Percentiles rank a stretch among this genome's conserved stretches.
Evolutionary conservation across 2,329 filamentous ascomycete species (phyloP).

Genomic region (Fusarium gaditjirri): DNA sequence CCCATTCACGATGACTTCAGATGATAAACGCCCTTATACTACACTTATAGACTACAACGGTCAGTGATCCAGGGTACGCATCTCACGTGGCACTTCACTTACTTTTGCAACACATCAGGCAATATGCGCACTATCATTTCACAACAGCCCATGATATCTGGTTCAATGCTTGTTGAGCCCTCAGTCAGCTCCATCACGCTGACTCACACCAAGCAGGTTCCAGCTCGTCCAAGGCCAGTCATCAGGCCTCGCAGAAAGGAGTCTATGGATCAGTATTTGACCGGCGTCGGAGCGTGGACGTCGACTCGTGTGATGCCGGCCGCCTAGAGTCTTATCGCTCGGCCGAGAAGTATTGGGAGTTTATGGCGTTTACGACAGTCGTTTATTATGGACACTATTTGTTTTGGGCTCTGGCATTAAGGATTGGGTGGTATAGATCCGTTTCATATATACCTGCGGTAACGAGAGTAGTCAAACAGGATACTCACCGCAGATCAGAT

Average conservation of each 20-base stretch:
- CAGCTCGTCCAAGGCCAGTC: neutral
- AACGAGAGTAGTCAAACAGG: neutral
- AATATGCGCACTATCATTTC: neutral
- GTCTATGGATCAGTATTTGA: neutral
- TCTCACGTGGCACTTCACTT: neutral
- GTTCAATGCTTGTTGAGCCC: neutral
- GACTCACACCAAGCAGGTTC: neutral
- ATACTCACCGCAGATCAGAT: neutral
- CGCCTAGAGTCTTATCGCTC: neutral
- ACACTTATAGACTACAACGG: neutral
- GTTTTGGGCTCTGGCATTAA: neutral
- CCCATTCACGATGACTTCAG: neutral
- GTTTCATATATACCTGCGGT: neutral
- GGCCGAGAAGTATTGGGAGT: rapidly evolving
- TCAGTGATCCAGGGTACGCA: rapidly evolving
- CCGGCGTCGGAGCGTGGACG: neutral
- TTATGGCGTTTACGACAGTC: neutral
- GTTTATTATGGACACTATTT: neutral
- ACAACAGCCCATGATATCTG: rapidly evolving
- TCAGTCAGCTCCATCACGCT: neutral
- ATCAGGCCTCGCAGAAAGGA: neutral
- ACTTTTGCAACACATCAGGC: neutral
- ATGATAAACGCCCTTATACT: neutral
- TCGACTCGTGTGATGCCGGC: rapidly evolving
- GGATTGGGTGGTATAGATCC: neutral